phyloP scores from a whole-genome alignment of 345 rosid genomes.

The Populus tremula region DNA sequence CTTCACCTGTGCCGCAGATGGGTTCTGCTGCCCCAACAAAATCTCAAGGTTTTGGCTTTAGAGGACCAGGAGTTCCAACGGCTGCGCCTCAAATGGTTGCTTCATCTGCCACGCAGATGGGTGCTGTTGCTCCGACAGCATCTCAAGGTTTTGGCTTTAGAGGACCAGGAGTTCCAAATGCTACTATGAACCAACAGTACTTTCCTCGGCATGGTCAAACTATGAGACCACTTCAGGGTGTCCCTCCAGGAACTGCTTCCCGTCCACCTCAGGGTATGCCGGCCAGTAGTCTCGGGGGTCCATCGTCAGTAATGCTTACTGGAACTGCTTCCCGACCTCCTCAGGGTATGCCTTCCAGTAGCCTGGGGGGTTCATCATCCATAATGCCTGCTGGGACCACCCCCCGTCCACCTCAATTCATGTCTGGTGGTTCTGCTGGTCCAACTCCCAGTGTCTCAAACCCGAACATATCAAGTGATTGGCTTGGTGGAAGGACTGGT shows the following conservation, averaged over 20 bases:
- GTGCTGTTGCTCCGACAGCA: conserved; percentile 32
- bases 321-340: conserved; percentile 39
- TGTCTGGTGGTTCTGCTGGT: conserved; percentile 35
- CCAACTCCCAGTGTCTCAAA: conserved; percentile 34
- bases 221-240: conserved; percentile 52
- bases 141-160: conserved; percentile 54
- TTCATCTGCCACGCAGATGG: conserved; percentile 36
- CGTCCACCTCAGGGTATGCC: conserved; percentile 43
- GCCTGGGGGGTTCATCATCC: conserved; percentile 45
- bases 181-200: conserved; percentile 40
- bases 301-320: conserved; percentile 38
- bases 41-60: conserved; percentile 49
- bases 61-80: conserved; percentile 31
- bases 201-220: conserved; percentile 57
- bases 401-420: conserved; percentile 43
- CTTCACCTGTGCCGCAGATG: conserved; percentile 35
- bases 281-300: conserved; percentile 49
- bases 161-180: conserved; percentile 58
- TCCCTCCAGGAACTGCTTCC: conserved; percentile 45
- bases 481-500: conserved; percentile 52
- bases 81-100: conserved; percentile 21
- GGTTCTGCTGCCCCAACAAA: conserved; percentile 31
- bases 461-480: conserved; percentile 42
- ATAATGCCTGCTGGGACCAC: conserved; percentile 32
- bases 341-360: conserved; percentile 21